Evolutionary conservation across 2,329 filamentous ascomycete genomes (phyloP), one percentile per base, ranked within the genome.

Genomic region (Sporothrix pseudoabietina): DNA sequence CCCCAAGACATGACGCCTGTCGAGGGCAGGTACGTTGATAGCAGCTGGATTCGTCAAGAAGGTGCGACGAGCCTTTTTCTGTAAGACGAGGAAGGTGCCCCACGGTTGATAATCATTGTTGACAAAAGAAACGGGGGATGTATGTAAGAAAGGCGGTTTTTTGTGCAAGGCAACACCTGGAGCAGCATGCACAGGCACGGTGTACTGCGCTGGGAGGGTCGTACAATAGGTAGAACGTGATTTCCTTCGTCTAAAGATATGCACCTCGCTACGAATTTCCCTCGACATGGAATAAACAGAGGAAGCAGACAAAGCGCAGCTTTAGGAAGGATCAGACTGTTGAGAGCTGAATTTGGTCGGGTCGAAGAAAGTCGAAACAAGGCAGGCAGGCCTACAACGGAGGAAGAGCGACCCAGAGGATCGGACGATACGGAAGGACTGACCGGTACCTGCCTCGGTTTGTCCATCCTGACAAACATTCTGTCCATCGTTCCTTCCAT

Each of bases 121-220:
- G 22, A 26, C 26, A 66, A n/a, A 8, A 19, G 9, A 30, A 47
- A 49, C 3, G 22, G n/a, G 26, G 22, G 26, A 41, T 8, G 10
- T 10, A 52, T 16, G 65, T 32, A 52, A 68, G 26, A 68, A 52
- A 52, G 12, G 54, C 69, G 55, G 19, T 22, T 26, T 49, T 30
- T 30, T 71, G 69, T 73, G 16, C 59, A 22, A 71, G 59, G 72
- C 14, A 70, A 52, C 59, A 71, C 39, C 69, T 59, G 72, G 44
- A 10, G 57, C 59, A 68, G 39, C 55, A 59, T 71, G 68, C 71
- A 69, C 32, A 22, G 47, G 71, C 41, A 65, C 10, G n/a, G 4
- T 71, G 66, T 44, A 59, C 35, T 39, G 41, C 44, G 32, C 55
- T 14, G 30, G 44, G 47, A 4, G 69, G 47, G 57, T 55, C 4